phyloP scores from a whole-genome alignment of 108 stramenopile species.

The Pseudonitzschia delicatissima region DNA sequence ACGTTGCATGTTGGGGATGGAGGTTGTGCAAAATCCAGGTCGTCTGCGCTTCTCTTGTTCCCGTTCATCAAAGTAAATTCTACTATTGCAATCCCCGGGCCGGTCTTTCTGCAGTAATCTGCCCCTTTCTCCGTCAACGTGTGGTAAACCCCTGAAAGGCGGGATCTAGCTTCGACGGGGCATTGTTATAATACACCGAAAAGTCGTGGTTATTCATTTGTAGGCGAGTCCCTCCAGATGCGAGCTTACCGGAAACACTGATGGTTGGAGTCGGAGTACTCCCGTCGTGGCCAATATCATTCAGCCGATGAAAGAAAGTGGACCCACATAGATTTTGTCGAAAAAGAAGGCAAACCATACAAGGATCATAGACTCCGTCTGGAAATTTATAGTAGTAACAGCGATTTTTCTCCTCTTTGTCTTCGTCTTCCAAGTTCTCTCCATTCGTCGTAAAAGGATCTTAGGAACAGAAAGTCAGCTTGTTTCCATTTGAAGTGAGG shows the following conservation, averaged over 20 bases:
- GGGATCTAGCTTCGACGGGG: conserved; percentile 53
- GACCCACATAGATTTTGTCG: conserved; percentile 72
- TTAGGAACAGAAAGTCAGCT: conserved; percentile 61
- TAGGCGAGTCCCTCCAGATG: conserved; percentile 19
- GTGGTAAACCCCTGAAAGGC: conserved; percentile 53
- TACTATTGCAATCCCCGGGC: conserved; percentile 64
- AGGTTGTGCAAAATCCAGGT: conserved; percentile 23
- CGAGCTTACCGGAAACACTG: conserved; percentile 10
- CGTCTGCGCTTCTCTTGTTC: conserved; percentile 16
- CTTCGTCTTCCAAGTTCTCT: conserved; percentile 42
- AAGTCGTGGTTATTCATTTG: conserved; percentile 37
- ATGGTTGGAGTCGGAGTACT: conserved; percentile 18
- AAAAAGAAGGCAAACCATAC: conserved; percentile 64
- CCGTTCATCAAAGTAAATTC: conserved; percentile 45
- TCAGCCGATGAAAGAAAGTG: conserved; percentile 70
- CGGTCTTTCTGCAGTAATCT: conserved; percentile 49
- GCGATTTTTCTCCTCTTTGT: not conserved
- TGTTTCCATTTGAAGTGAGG: conserved; percentile 52
- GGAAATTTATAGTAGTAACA: conserved; percentile 57
- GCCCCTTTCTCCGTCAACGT: conserved; percentile 71
- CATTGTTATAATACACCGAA: conserved; percentile 47
- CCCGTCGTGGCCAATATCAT: conserved; percentile 18
- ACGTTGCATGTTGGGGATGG: not conserved
- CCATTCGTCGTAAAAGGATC: conserved; percentile 48
- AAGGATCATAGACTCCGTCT: conserved; percentile 47